Base-by-base conservation (phyloP, 192 early-diverging fungal species). In the Coemansia sp. region DNA sequence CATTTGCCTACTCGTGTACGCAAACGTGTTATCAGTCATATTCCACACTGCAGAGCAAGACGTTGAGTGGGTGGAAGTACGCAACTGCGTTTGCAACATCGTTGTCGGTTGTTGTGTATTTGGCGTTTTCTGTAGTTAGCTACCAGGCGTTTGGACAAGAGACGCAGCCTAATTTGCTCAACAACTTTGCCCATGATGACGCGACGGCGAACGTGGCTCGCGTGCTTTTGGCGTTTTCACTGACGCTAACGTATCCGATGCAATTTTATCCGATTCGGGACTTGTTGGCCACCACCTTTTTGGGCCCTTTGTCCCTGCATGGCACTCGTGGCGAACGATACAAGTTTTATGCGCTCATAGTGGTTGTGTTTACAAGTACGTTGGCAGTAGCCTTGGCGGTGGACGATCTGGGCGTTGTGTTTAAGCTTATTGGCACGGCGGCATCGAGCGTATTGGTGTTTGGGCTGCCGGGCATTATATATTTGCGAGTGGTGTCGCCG, bases 1-100 rank as follows among this genome's bases (percentile, higher is more conserved):
- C 87, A 0, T 90, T 90, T 60, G 86, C 88, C 3, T 88, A 87
- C 72, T 80, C 85, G 12, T 87, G 85, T 31, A 67, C 86, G 21
- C 88, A 90, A 57, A 84, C 86, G 22, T 81, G 79, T 12, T 87
- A 83, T 59, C 77, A 82, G 60, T 87, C 79, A 48, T 90, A 84
- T 59, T 59, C 75, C 43, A 82, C 87, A 0, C 66, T 86, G 60
- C 51, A 65, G 8, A 53, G 80, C 29, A 84, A 83, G 47, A 73
- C 82, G 2, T 57, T 82, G 4, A 41, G 21, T 2, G 71, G 67
- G 12, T 90, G 88, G 88, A 53, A 57, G 6, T 70, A 56, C 27
- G 83, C 85, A 0, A 75, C 84, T 0, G 59, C 56, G 10, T 77
- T 86, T 61, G 85, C 88, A 14, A 82, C 82, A 1, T 65, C 61